Conservation (phyloP, 169 alveolate genomes). For the Theileria annulata region DNA sequence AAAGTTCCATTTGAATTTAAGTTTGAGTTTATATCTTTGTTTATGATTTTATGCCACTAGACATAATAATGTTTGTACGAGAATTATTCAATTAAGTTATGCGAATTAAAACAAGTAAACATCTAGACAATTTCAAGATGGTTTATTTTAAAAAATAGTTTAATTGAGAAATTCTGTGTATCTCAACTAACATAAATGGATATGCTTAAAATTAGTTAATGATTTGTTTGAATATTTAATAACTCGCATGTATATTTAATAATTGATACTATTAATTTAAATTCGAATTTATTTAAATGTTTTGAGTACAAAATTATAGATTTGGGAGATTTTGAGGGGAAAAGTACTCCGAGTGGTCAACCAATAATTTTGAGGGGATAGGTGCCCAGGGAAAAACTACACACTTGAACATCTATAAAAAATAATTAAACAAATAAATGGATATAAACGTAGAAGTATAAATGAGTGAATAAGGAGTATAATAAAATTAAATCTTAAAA, state of each 20-base stretch:
- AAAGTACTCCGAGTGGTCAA: neutral
- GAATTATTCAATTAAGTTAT: neutral
- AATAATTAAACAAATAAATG: too few species aligned
- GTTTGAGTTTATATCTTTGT: neutral
- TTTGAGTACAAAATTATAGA: neutral
- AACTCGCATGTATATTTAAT: too few species aligned
- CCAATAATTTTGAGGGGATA: constrained; percentile 9
- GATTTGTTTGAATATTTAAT: too few species aligned
- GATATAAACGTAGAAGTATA: neutral
- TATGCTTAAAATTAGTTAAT: too few species aligned
- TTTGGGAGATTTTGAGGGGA: constrained; percentile 8
- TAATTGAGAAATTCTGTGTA: too few species aligned
- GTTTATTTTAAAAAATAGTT: too few species aligned
- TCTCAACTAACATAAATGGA: too few species aligned
- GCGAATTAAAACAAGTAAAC: neutral
- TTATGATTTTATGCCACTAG: neutral
- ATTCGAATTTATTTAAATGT: too few species aligned
- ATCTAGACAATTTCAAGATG: too few species aligned
- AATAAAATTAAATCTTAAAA: neutral
- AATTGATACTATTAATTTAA: too few species aligned
- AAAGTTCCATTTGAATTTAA: neutral
- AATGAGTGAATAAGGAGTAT: neutral
- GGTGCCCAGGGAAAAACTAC: too few species aligned
- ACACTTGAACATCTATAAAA: too few species aligned
- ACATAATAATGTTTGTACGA: neutral